Evolutionary conservation across 108 stramenopile species (phyloP).

Genomic region (Cyclostephanos invisitatus): DNA sequence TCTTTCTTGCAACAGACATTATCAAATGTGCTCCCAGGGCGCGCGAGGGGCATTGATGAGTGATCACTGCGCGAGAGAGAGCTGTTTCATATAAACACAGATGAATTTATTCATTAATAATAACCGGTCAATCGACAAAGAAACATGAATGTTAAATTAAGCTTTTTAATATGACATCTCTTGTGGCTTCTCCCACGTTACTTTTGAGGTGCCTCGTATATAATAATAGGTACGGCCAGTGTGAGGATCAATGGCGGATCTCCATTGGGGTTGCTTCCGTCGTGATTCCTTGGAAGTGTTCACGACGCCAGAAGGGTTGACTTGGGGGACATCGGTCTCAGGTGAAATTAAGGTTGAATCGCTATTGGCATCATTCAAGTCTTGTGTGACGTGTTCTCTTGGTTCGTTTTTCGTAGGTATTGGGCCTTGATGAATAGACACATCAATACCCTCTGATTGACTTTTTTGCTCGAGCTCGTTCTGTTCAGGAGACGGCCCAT

Average conservation of each 20-base stretch:
- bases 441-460: neutral
- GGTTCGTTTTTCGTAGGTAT: neutral
- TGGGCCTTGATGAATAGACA: neutral
- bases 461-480: neutral
- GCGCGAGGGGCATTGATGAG: slow-evolving; percentile 56
- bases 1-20: slow-evolving; percentile 63
- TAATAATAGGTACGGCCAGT: slow-evolving; percentile 76
- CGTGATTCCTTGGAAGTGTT: neutral
- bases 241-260: slow-evolving; percentile 58
- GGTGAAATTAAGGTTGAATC: neutral
- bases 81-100: neutral
- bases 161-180: slow-evolving; percentile 7
- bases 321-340: neutral
- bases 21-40: slow-evolving; percentile 97
- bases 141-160: neutral
- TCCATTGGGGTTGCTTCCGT: slow-evolving; percentile 43
- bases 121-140: too few relatives aligned
- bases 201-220: slow-evolving; percentile 50
- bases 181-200: slow-evolving; percentile 64
- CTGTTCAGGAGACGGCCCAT: neutral
- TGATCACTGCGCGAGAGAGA: neutral
- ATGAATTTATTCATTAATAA: too few relatives aligned
- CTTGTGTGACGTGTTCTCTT: neutral
- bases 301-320: neutral
- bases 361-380: neutral